Base-by-base conservation (phyloP, 2,329 filamentous ascomycete species). In the Hypoxylon sp. region DNA sequence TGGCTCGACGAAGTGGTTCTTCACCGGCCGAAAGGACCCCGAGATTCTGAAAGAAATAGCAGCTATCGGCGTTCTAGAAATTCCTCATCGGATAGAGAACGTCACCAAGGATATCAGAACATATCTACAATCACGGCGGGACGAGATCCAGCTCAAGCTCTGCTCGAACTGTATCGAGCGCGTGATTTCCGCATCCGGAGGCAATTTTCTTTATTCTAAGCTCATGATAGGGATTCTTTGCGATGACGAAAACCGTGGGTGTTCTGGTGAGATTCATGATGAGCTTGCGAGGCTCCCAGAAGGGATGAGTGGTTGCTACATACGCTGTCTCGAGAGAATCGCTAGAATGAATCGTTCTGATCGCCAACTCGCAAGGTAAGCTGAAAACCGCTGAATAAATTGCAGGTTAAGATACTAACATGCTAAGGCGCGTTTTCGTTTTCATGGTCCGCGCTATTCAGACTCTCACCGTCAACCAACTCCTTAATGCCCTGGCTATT, bases 301-400 rank as follows among this genome's bases (percentile, higher is more conserved):
- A 10, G 35, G 24, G 22, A 22, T 55, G 24, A 14, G 19, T 22
- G 33, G 35, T 22, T 42, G 31, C 14, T 55, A 55, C 29, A 11
- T 24, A 42, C 52, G 52, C 35, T 55, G 52, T 17, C 31, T 55
- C 24, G 33, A 39, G 31, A 39, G 35, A n/a, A 55, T 55, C 17
- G 52, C 52, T 11, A 22, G 35, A 44, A 39, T 22, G 35, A 33
- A 24, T 6, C n/a, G 24, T 11, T 24, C 35, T 29, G 33, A 55
- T n/a, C 52, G 52, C 31, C 8, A 44, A 4, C 35, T 55, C n/a
- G 52, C 52, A 29, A 55, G 52, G 52, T 55, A 42, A 42, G 52
- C 19, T 17, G 5, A n/a, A 50, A 22, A 29, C 8, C 8, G 3
- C 22, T 50, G 8, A 29, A 14, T 8, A 4, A 29, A n/a, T 26